Evolutionary conservation across 1,284 basidiomycete genomes (phyloP).

Genomic region (Rhodotorula sp.): DNA sequence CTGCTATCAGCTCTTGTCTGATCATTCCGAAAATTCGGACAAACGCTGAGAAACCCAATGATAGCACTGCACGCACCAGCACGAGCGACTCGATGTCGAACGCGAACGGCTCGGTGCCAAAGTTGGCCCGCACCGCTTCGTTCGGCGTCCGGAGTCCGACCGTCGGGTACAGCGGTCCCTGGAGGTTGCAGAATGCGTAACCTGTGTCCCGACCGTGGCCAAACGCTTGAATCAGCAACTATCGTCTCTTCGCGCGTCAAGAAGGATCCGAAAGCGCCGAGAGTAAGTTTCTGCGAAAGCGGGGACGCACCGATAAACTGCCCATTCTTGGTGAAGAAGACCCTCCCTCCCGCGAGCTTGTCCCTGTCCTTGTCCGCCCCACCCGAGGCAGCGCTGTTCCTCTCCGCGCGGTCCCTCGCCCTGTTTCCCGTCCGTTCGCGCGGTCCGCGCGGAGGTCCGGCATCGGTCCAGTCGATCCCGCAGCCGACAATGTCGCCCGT

Average conservation of each 20-base stretch:
- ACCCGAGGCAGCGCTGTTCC: neutral
- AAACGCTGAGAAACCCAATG: no score
- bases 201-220: no score
- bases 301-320: slow-evolving; percentile 63
- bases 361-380: slow-evolving; percentile 2
- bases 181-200: slow-evolving; percentile 30
- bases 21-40: neutral
- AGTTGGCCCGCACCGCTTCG: slow-evolving; percentile 76
- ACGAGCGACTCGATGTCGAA: slow-evolving; percentile 70
- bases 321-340: slow-evolving; percentile 90
- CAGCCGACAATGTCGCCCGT: slow-evolving; percentile 81
- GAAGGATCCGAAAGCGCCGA: neutral
- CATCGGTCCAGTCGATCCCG: slow-evolving; percentile 76
- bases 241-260: no score
- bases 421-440: neutral
- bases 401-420: neutral
- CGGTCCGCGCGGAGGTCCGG: slow-evolving; percentile 37
- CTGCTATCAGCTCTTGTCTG: neutral
- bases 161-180: slow-evolving; percentile 65
- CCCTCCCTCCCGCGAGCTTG: slow-evolving; percentile 53
- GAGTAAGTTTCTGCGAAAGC: neutral
- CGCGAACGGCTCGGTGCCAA: slow-evolving; percentile 77
- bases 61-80: slow-evolving; percentile 10
- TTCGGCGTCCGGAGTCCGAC: slow-evolving; percentile 75
- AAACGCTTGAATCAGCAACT: no score